Evolutionary conservation across 305 asterid genomes (phyloP).

Genomic region (Fraxinus xanthoxyloides): DNA sequence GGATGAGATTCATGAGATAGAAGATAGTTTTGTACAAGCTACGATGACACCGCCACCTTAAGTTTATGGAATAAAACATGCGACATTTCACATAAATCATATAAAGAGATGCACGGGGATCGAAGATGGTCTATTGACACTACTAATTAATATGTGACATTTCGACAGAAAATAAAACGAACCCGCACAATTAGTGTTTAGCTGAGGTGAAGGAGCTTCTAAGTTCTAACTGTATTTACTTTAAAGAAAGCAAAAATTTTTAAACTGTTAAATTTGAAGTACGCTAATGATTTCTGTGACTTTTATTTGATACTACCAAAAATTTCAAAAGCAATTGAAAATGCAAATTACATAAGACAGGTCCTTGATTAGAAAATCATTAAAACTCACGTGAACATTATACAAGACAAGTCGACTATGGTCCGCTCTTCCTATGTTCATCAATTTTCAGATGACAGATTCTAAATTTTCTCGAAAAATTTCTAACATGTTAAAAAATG

Average conservation of each 20-base stretch:
- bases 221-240: no score
- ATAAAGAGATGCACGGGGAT: not conserved
- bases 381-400: not conserved
- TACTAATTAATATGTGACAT: not conserved
- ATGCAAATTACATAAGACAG: not conserved
- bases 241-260: no score
- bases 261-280: no score
- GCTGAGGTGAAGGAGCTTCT: not conserved
- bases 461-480: no score
- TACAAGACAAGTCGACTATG: not conserved
- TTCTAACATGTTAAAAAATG: no score
- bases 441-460: not conserved
- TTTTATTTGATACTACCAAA: not conserved
- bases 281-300: no score
- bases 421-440: constrained; percentile 12
- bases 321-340: not conserved
- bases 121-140: not conserved
- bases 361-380: not conserved
- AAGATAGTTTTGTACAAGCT: not conserved
- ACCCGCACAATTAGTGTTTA: not conserved
- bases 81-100: not conserved
- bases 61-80: not conserved
- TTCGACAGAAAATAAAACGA: no score
- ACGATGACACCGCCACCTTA: not conserved
- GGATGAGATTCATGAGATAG: not conserved